Evolutionary conservation across 2,329 filamentous ascomycete genomes (phyloP).

Genomic region (Fusarium setosum): DNA sequence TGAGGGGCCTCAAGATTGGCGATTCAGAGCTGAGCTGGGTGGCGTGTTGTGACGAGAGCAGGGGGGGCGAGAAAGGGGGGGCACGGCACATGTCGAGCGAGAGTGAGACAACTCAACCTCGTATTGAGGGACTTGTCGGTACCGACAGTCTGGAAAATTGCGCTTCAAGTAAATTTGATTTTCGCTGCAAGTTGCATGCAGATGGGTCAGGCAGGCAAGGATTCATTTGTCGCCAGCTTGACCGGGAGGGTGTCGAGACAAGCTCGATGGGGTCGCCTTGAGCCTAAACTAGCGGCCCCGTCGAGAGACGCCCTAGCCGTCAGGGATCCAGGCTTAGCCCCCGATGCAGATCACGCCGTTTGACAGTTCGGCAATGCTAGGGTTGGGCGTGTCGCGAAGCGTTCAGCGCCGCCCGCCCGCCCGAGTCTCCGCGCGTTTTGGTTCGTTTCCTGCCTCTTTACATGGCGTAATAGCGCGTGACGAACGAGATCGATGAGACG

Average conservation of each 20-base stretch:
- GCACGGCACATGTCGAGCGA: constrained; percentile 24
- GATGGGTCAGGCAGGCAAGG: constrained; percentile 32
- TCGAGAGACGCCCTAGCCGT: constrained; percentile 33
- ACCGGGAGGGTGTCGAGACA: constrained; percentile 39
- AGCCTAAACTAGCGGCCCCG: constrained; percentile 41
- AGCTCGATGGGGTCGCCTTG: constrained; percentile 34
- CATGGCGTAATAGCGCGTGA: not conserved
- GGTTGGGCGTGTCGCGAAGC: constrained; percentile 19
- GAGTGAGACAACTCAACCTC: constrained; percentile 34
- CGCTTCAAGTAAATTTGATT: constrained; percentile 46
- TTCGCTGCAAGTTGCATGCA: constrained; percentile 40
- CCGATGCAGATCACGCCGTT: constrained; percentile 46
- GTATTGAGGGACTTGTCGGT: constrained; percentile 42
- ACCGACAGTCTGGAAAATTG: constrained; percentile 53
- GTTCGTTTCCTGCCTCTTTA: not conserved
- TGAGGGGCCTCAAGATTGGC: constrained; percentile 39
- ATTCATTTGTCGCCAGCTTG: constrained; percentile 21
- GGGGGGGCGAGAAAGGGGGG: constrained; percentile 22
- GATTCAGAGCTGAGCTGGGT: constrained; percentile 20
- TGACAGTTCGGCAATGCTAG: constrained; percentile 43
- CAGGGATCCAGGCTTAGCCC: constrained; percentile 44
- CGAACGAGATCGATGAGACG: not conserved
- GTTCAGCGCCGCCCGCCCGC: constrained; percentile 15
- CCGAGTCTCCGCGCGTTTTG: constrained; percentile 12
- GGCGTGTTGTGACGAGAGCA: constrained; percentile 30